Conservation (phyloP, 75 land plant species). For the Pseudotsuga menziesii region DNA sequence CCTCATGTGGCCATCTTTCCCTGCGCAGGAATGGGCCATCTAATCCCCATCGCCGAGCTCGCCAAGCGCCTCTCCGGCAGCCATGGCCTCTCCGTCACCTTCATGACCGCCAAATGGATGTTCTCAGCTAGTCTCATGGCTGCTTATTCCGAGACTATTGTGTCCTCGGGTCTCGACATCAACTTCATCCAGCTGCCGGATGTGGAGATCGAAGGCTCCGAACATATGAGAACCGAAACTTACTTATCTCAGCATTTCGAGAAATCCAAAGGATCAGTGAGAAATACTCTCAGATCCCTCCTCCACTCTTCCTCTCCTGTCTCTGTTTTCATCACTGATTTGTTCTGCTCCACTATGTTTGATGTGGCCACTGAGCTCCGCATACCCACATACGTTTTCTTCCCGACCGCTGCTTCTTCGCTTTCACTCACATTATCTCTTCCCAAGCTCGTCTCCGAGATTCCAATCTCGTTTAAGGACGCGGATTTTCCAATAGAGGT, state of each 20-base stretch:
- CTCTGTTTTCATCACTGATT: background rate
- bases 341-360: background rate
- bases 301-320: background rate
- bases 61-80: constrained; percentile 28
- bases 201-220: background rate
- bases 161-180: background rate
- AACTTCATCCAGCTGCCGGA: background rate
- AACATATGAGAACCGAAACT: background rate
- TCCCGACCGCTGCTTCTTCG: background rate
- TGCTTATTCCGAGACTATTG: background rate
- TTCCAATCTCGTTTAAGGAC: background rate
- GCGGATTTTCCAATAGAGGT: no score
- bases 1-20: constrained; percentile 30
- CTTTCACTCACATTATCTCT: background rate
- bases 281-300: background rate
- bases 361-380: background rate
- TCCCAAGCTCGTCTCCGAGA: background rate
- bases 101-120: constrained; percentile 8
- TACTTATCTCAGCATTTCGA: background rate
- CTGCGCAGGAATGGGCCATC: constrained; percentile 52
- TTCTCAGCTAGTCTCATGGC: background rate
- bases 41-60: constrained; percentile 44
- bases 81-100: constrained; percentile 21
- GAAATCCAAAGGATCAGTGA: constrained; percentile 17
- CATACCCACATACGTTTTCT: background rate